These are phyloP conservation scores for Pontederia paniculata DNA, from an alignment of 176 grass and related monocot genomes.

Conservation along the genomic window DNA sequence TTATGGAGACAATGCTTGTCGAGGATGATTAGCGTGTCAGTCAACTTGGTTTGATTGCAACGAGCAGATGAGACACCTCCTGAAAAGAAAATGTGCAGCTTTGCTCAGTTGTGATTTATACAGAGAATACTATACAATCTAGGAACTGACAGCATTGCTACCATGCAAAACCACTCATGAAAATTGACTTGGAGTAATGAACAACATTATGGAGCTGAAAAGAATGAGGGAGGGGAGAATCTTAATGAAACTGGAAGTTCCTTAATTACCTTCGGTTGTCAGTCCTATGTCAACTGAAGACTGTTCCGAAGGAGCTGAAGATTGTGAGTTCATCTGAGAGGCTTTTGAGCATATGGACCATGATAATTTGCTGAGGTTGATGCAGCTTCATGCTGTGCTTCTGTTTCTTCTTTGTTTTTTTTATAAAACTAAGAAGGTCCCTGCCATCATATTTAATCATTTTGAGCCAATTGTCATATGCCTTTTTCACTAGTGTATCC, in stretches of 20 bases:
- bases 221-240: too few species aligned
- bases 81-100: constrained; percentile 21
- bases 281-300: constrained; percentile 20
- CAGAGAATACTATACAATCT: background rate
- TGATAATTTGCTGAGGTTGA: constrained; percentile 25
- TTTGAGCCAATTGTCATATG: constrained; percentile 18
- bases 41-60: constrained; percentile 33
- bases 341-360: constrained; percentile 21
- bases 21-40: constrained; percentile 33
- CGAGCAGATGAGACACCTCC: constrained; percentile 28
- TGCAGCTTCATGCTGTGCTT: constrained; percentile 8
- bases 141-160: too few species aligned
- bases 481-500: constrained; percentile 14
- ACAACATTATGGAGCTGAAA: too few species aligned
- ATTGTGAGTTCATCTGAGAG: constrained; percentile 30
- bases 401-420: background rate
- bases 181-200: too few species aligned
- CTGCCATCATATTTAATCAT: constrained; percentile 13
- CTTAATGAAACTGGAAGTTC: background rate
- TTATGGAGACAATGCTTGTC: constrained; percentile 23
- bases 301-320: constrained; percentile 22
- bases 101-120: background rate
- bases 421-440: background rate
- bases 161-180: too few species aligned
- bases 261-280: constrained; percentile 30